Conservation (phyloP, 305 asterid species). For the Fraxinus velutina region DNA sequence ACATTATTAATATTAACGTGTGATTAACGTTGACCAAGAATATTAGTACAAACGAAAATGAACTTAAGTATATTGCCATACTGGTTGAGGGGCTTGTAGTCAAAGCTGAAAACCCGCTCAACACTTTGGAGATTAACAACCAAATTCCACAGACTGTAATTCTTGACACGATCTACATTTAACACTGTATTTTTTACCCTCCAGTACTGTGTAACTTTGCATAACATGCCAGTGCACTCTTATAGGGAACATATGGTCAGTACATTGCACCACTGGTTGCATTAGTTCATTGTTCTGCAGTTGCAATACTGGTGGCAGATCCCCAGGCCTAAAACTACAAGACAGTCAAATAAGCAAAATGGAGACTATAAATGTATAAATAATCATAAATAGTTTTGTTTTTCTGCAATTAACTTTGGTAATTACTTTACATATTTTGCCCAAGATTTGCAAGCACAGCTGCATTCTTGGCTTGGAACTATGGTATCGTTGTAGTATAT, state of each 20-base stretch:
- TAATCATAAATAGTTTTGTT: not conserved
- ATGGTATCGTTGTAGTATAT: conserved; percentile 58
- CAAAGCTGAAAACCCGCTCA: conserved; percentile 72
- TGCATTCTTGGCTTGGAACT: conserved; percentile 60
- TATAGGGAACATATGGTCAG: conserved; percentile 74
- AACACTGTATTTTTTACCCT: conserved; percentile 60
- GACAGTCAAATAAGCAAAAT: not conserved
- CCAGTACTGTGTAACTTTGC: conserved; percentile 63
- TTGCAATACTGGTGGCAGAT: conserved; percentile 42
- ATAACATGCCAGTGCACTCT: conserved; percentile 80
- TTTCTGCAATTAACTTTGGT: not conserved
- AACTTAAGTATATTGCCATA: conserved; percentile 58
- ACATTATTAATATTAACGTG: not conserved
- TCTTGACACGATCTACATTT: conserved; percentile 48
- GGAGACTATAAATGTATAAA: not conserved
- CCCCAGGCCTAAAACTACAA: conserved; percentile 36
- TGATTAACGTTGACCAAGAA: not conserved
- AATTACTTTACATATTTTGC: conserved; percentile 46
- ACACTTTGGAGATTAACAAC: conserved; percentile 56
- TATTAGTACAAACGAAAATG: not conserved
- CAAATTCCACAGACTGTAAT: conserved; percentile 65
- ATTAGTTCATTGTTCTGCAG: conserved; percentile 36
- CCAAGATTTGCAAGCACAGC: conserved; percentile 55
- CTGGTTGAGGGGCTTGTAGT: conserved; percentile 58
- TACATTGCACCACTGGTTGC: conserved; percentile 45